These are phyloP conservation scores for Aspergillus pseudoglaucus DNA, from an alignment of 2,329 filamentous ascomycete genomes.

Conservation along the genomic window DNA sequence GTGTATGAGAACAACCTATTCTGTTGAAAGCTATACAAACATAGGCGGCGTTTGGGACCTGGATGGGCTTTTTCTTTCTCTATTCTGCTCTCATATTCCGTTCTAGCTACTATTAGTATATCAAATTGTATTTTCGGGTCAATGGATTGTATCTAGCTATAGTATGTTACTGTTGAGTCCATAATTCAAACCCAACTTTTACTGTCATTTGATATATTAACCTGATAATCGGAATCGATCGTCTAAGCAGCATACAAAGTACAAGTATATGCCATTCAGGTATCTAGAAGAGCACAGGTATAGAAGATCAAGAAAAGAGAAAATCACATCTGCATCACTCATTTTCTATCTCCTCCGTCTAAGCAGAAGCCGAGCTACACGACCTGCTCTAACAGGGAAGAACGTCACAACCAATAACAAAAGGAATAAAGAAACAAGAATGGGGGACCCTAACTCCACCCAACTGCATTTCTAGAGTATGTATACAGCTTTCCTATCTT, in stretches of 20 bases:
- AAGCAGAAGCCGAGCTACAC: too few species aligned
- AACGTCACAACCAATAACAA: too few species aligned
- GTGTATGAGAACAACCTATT: constrained; percentile 9
- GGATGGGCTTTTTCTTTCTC: constrained; percentile 5
- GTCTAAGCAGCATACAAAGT: constrained; percentile 9
- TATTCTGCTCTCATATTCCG: constrained; percentile 1
- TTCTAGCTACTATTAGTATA: background rate
- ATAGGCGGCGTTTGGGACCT: constrained; percentile 13
- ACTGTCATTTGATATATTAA: background rate
- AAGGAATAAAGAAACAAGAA: constrained; percentile 2
- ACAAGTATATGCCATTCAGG: constrained; percentile 16
- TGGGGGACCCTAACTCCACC: constrained; percentile 14
- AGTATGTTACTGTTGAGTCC: background rate
- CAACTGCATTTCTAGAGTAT: constrained; percentile 31
- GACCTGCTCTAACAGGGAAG: too few species aligned
- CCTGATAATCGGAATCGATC: too few species aligned
- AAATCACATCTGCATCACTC: constrained; percentile 16
- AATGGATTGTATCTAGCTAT: constrained; percentile 18
- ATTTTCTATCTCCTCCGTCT: constrained; percentile 4
- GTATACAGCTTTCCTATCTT: constrained; percentile 33
- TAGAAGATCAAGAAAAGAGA: constrained; percentile 8
- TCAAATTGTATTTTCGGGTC: constrained; percentile 8
- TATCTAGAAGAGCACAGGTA: constrained; percentile 18
- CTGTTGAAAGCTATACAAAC: constrained; percentile 6
- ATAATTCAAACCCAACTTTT: background rate